These are phyloP conservation scores for Barnettozyma populi DNA, from an alignment of 805 yeast species.

Conservation along the genomic window DNA sequence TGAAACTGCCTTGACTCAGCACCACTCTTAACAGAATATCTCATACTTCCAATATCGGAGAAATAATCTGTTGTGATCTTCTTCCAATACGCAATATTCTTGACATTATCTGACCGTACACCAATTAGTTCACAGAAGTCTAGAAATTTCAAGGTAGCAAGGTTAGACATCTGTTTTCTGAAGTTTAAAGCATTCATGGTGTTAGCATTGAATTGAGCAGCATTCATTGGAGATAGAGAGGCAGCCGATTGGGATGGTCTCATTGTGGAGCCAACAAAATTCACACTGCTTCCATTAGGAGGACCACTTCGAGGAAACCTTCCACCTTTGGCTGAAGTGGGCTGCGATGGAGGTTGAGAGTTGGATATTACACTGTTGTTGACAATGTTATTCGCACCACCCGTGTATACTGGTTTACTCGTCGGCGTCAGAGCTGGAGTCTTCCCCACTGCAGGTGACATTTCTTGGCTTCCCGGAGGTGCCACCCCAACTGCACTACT, in stretches of 20 bases:
- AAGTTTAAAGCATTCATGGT: conserved; percentile 21
- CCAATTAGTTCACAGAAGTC: conserved; percentile 45
- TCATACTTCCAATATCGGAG: conserved; percentile 43
- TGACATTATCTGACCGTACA: conserved; percentile 36
- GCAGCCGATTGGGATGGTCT: not conserved
- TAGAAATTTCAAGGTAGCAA: conserved; percentile 45
- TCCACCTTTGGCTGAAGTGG: conserved; percentile 2
- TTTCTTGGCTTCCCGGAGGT: not conserved
- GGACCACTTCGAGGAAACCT: conserved; percentile 1
- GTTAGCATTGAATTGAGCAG: conserved; percentile 4
- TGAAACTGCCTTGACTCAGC: conserved; percentile 54
- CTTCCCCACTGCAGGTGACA: not conserved
- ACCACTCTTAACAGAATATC: conserved; percentile 41
- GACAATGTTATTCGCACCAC: conserved; percentile 4
- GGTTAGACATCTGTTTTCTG: conserved; percentile 39
- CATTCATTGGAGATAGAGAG: not conserved
- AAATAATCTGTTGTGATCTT: conserved; percentile 45
- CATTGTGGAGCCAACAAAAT: not conserved
- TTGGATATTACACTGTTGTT: conserved; percentile 8
- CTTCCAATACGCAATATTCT: conserved; percentile 45
- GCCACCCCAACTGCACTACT: not conserved
- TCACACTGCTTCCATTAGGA: not conserved
- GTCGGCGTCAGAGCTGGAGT: not conserved
- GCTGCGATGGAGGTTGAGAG: conserved; percentile 16
- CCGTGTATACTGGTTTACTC: not conserved